Evolutionary conservation across 2,329 filamentous ascomycete genomes (phyloP), one percentile per base, ranked within the genome.

Genomic region (Dendryphion nanum): DNA sequence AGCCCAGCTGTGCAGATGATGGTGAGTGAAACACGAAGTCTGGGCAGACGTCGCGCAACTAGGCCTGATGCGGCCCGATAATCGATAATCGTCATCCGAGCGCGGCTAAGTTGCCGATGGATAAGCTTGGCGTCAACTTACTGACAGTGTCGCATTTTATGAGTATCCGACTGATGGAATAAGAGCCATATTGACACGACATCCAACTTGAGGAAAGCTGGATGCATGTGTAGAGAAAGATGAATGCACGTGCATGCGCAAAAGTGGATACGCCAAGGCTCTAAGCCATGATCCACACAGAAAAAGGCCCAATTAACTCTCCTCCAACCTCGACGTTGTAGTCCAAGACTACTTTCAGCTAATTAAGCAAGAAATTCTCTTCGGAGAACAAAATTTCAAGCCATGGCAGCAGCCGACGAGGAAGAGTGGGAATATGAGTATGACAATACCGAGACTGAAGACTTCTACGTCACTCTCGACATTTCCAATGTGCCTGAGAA

Each of bases 371-470:
- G n/a, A n/a, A n/a, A n/a, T n/a, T n/a, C n/a, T n/a, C n/a, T n/a
- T n/a, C n/a, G n/a, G n/a, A n/a, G n/a, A n/a, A n/a, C n/a, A n/a
- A n/a, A n/a, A n/a, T n/a, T n/a, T n/a, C n/a, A n/a, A n/a, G n/a
- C 15, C 32, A 63, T 61, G 58, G 44, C 48, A 30, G 29, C 45
- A 21, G 44, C 58, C 31, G 50, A 64, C 23, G 57, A 67, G 13
- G 68, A 71, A n/a, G 67, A 80, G n/a, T 82, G 75, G 66, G 79
- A 82, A 48, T 82, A 81, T 57, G 78, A 82, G 50, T 81, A 81
- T 47, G 61, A 75, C 50, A 64, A 71, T 5, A 68, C 66, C 6
- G 72, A 76, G 35, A 75, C 71, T 18, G 77, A 82, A 69, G 73
- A 75, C 39, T 75, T 80, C 50, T 81, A 79, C 54, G 68, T 83